Evolutionary conservation across 1,284 basidiomycete species (phyloP).

Genomic region (Tilletia indica): DNA sequence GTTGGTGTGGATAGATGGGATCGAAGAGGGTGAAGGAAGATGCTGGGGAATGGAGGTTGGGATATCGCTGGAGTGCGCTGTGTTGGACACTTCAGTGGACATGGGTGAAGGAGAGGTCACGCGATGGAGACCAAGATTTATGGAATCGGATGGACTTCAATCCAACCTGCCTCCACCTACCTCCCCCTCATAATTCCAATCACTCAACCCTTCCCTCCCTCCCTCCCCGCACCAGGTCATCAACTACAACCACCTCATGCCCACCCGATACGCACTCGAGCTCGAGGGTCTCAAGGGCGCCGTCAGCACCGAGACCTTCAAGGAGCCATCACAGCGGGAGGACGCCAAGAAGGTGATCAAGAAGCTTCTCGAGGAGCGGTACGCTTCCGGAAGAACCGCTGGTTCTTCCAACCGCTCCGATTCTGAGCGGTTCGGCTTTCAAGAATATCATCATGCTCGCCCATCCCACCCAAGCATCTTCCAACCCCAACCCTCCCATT

Average conservation of each 20-base stretch:
- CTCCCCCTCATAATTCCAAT: neutral
- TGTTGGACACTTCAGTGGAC: neutral
- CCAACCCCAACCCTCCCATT: no score
- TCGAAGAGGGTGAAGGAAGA: no score
- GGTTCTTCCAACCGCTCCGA: conserved; percentile 56
- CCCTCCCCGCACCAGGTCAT: conserved; percentile 32
- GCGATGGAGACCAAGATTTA: no score
- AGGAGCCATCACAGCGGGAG: conserved; percentile 55
- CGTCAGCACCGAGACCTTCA: conserved; percentile 53
- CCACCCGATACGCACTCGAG: conserved; percentile 56
- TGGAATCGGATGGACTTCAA: neutral
- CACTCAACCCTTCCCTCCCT: neutral
- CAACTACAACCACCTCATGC: conserved; percentile 57
- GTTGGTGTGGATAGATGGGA: neutral
- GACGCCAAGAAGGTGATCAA: conserved; percentile 55
- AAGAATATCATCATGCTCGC: no score
- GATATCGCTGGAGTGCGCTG: no score
- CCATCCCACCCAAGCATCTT: no score
- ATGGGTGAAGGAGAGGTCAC: no score
- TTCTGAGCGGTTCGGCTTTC: conserved; percentile 35
- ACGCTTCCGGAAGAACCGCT: conserved; percentile 55
- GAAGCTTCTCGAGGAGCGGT: conserved; percentile 56
- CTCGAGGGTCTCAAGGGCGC: conserved; percentile 55
- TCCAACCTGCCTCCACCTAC: neutral
- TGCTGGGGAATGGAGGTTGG: no score